These are phyloP conservation scores for Blepharisma stoltei DNA, from an alignment of 73 alveolate genomes.

Conservation along the genomic window DNA sequence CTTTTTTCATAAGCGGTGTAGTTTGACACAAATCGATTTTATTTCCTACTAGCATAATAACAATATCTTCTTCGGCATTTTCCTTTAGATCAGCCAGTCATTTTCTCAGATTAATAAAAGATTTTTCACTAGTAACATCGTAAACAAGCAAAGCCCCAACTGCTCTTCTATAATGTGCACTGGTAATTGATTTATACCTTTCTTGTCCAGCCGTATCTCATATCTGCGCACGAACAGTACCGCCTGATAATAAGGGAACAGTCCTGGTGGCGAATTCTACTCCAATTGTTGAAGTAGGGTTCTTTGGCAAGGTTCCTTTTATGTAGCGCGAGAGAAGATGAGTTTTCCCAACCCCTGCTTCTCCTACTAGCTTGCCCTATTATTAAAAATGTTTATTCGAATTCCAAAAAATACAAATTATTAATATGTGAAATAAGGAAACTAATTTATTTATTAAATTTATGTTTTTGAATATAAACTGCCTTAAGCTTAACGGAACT, in stretches of 20 bases:
- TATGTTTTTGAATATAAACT: no score
- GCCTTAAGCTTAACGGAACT: no score
- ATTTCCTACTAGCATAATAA: conserved; percentile 47
- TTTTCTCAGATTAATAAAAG: conserved; percentile 47
- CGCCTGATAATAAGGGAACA: conserved; percentile 52
- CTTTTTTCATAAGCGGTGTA: conserved; percentile 57
- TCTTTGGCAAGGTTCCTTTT: conserved; percentile 39
- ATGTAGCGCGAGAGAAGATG: conserved; percentile 51
- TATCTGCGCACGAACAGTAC: conserved; percentile 54
- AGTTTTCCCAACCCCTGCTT: conserved; percentile 63
- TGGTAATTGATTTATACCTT: conserved; percentile 53
- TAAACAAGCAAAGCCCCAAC: conserved; percentile 52
- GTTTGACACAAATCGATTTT: conserved; percentile 40
- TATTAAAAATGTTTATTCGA: conserved; percentile 47
- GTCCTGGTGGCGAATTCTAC: conserved; percentile 71
- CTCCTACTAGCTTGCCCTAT: conserved; percentile 58
- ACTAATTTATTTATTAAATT: no score
- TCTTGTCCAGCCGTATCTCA: conserved; percentile 71
- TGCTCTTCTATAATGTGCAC: conserved; percentile 53
- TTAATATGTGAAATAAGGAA: no score
- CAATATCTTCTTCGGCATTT: conserved; percentile 41
- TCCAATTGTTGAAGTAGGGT: conserved; percentile 65
- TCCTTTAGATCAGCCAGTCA: conserved; percentile 47
- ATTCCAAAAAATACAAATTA: no score
- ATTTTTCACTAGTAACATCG: conserved; percentile 49